These are phyloP conservation scores for Trichoderma erinaceum DNA, from an alignment of 495 filamentous ascomycete species.

Conservation along the genomic window DNA sequence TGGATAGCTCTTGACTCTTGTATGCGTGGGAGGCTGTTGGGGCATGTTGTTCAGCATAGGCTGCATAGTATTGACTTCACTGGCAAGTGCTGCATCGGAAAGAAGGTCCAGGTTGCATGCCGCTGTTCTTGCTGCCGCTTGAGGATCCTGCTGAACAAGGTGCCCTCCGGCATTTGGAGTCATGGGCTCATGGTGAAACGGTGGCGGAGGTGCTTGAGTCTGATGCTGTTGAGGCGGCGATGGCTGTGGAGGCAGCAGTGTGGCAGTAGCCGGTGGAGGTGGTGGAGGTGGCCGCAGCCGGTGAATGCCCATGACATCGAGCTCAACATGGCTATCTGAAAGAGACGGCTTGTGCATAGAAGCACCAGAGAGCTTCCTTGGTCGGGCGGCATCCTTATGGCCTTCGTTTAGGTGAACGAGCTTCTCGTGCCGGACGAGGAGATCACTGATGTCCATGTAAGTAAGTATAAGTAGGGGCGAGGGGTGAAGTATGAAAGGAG, in stretches of 20 bases:
- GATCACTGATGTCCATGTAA: constrained; percentile 58
- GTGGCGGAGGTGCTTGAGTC: constrained; percentile 13
- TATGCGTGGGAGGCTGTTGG: constrained; percentile 4
- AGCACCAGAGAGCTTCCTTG: constrained; percentile 41
- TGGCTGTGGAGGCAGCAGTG: neutral
- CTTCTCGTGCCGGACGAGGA: constrained; percentile 67
- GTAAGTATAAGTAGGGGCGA: constrained; percentile 28
- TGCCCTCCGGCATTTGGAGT: constrained; percentile 34
- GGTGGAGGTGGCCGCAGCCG: constrained; percentile 25
- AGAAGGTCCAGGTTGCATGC: constrained; percentile 48
- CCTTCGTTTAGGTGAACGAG: constrained; percentile 63
- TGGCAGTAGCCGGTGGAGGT: constrained; percentile 16
- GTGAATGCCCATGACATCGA: constrained; percentile 40
- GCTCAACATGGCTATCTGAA: constrained; percentile 36
- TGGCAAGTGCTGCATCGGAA: constrained; percentile 46
- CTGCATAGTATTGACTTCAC: constrained; percentile 43
- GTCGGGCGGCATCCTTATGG: constrained; percentile 41
- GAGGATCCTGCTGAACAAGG: constrained; percentile 36
- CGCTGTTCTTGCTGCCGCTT: constrained; percentile 35
- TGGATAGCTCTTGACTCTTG: constrained; percentile 42
- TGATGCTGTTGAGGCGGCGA: constrained; percentile 14
- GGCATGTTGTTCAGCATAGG: constrained; percentile 39
- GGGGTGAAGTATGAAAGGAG: constrained; percentile 15
- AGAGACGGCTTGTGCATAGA: constrained; percentile 31
- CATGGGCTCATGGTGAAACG: constrained; percentile 32